Evolutionary conservation across 148 eudicot genomes (phyloP).

Genomic region (Linanthus parryae): DNA sequence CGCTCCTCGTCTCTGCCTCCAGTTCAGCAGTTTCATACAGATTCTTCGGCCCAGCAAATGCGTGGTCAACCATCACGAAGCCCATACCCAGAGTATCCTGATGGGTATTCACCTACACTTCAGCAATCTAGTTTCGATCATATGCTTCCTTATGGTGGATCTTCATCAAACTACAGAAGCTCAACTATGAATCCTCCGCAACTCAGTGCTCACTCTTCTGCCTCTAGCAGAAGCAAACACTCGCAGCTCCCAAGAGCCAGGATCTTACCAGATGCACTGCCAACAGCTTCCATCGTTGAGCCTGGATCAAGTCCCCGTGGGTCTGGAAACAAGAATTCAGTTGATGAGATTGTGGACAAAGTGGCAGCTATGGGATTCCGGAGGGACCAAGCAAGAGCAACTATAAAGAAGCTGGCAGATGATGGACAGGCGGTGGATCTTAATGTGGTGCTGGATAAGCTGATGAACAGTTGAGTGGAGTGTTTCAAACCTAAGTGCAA

Average conservation of each 20-base stretch:
- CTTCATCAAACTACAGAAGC: constrained; percentile 59
- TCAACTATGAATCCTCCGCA: too few species aligned
- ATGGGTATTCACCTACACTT: constrained; percentile 41
- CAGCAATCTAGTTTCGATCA: constrained; percentile 46
- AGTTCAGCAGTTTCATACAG: constrained; percentile 50
- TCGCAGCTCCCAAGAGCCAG: constrained; percentile 47
- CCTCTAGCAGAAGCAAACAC: constrained; percentile 37
- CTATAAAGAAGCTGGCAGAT: constrained; percentile 68
- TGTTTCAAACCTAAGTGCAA: too few species aligned
- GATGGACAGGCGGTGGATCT: constrained; percentile 85
- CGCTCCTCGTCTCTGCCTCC: constrained; percentile 37
- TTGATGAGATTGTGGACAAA: constrained; percentile 84
- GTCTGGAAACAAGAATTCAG: constrained; percentile 75
- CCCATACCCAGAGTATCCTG: constrained; percentile 42
- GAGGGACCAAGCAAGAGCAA: constrained; percentile 80
- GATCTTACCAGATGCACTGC: constrained; percentile 17
- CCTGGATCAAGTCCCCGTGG: constrained; percentile 56
- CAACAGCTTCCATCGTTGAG: constrained; percentile 24
- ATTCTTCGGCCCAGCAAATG: constrained; percentile 37
- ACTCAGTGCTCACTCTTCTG: too few species aligned
- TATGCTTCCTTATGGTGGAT: constrained; percentile 50
- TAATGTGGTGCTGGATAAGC: constrained; percentile 81
- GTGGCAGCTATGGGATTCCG: constrained; percentile 86
- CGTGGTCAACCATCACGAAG: constrained; percentile 58
- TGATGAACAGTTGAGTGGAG: constrained; percentile 89